These are phyloP conservation scores for Tolypocladium ovalisporum DNA, from an alignment of 2,329 filamentous ascomycete species.

Conservation along the genomic window DNA sequence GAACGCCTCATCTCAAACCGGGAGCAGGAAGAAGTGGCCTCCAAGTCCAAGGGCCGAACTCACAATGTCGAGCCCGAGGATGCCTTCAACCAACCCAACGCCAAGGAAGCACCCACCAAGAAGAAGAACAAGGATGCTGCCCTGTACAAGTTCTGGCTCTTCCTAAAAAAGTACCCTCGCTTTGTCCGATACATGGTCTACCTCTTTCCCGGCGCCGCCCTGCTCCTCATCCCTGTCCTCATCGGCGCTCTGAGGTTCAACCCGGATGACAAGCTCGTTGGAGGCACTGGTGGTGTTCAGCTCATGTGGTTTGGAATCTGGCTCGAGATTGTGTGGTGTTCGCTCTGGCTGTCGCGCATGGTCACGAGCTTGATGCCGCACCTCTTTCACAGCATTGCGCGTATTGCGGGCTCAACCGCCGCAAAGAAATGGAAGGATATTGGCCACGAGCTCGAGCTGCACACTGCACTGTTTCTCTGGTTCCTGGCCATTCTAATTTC, in stretches of 20 bases:
- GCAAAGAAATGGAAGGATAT: conserved; percentile 90
- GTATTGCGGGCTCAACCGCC: conserved; percentile 69
- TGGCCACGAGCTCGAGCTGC: conserved; percentile 74
- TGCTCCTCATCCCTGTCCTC: conserved; percentile 36
- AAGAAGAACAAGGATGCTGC: conserved; percentile 21
- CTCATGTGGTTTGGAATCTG: conserved; percentile 91
- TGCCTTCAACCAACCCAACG: conserved; percentile 29
- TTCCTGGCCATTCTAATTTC: conserved; percentile 78
- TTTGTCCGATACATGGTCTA: conserved; percentile 38
- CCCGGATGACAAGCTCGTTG: conserved; percentile 34
- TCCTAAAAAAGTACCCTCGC: conserved; percentile 37
- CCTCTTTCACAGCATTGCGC: conserved; percentile 43
- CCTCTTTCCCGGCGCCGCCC: conserved; percentile 30
- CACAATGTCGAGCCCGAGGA: conserved; percentile 30
- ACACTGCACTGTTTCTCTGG: conserved; percentile 84
- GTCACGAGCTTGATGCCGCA: conserved; percentile 38
- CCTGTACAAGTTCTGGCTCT: conserved; percentile 29
- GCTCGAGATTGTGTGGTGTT: conserved; percentile 88
- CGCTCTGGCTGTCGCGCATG: conserved; percentile 66
- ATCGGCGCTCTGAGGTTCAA: conserved; percentile 29
- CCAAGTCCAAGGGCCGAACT: conserved; percentile 16
- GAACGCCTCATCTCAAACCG: conserved; percentile 34
- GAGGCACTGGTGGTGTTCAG: conserved; percentile 60
- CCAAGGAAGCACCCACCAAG: conserved; percentile 16
- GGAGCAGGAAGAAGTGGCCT: conserved; percentile 20